Base-by-base conservation (phyloP, 257 asterid genomes). In the Asclepias syriaca region DNA sequence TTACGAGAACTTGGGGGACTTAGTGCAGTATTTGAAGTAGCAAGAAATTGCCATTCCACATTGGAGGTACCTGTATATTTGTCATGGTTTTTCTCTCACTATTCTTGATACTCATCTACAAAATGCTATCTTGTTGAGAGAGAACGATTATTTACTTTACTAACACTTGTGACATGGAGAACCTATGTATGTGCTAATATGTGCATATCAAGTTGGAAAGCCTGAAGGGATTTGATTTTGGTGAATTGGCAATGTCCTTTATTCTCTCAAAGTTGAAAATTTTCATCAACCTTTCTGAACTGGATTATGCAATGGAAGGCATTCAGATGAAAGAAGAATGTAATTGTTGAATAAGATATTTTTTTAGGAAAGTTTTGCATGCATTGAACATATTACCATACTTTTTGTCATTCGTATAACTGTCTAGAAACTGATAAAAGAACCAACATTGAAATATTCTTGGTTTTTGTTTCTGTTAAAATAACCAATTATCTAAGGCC, bases 1-100 rank as follows among this genome's bases (percentile, higher is more conserved):
- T 72, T 90, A 74, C 85, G 96, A 80, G 93, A 88, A 79, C 79
- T 82, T 72, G 96, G 96, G 73, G 96, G 95, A 84, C 92, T 90
- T 57, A 83, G 88, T 82, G 96, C 88, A 2, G 91, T 88, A 68
- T 90, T 90, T 78, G 96, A 81, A 75, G 87, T 88, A 79, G 87
- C 89, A 5, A 90, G 95, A 78, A 85, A 80, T 73, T 85, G 92
- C 68, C 89, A 90, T 81, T 83, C 83, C 39, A 64, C 68, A 45
- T 82, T 90, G 84, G 89, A 88, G 95, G 96, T 65, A 64, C 83
- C 75, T 75, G 73, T 72, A 75, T 78, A 76, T 77, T 86, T 55
- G 67, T 50, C 37, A 3, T 53, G 16, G 22, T 66, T 74, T 76
- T 37, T 77, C 19, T 73, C 34, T 29, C 43, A 14, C 34, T 24